Conservation (phyloP, 2,329 filamentous ascomycete genomes). For the Apiospora malaysiana region DNA sequence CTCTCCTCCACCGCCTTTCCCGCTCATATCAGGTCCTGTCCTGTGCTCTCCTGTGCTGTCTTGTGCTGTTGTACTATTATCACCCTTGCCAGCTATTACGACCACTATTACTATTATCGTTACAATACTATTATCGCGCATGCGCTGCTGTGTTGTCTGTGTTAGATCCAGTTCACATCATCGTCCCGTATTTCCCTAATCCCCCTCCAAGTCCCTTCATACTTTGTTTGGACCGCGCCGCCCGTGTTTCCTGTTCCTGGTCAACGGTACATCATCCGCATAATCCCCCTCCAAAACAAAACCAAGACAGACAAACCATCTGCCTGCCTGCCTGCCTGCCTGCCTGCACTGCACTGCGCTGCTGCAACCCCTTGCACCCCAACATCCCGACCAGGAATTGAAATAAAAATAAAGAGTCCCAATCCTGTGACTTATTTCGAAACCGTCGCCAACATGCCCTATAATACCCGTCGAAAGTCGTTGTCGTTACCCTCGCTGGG, state of each 20-base stretch:
- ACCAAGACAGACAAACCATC: slow-evolving; percentile 9
- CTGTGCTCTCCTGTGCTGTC: slow-evolving; percentile 17
- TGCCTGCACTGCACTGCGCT: neutral
- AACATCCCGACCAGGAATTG: neutral
- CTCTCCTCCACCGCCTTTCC: slow-evolving; percentile 18
- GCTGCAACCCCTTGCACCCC: neutral
- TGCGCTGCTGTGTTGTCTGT: slow-evolving; percentile 16
- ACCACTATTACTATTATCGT: neutral
- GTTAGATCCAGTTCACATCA: slow-evolving; percentile 9
- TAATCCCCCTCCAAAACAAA: slow-evolving; percentile 2
- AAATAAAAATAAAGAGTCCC: neutral
- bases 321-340: neutral
- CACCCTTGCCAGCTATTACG: slow-evolving; percentile 16
- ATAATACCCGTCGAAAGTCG: slow-evolving; percentile 97
- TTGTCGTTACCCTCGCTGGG: slow-evolving; percentile 91
- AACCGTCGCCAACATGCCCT: slow-evolving; percentile 69
- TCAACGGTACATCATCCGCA: slow-evolving; percentile 1
- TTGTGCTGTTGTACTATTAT: slow-evolving; percentile 18
- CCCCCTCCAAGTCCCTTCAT: slow-evolving; percentile 4
- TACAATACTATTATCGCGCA: neutral
- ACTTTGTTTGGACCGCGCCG: slow-evolving; percentile 16
- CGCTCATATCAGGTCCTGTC: neutral
- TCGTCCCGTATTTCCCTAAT: slow-evolving; percentile 11
- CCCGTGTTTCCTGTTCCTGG: slow-evolving; percentile 4
- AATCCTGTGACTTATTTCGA: neutral